phyloP scores from a whole-genome alignment of 805 yeast species.

The Wickerhamiella sorbophila region DNA sequence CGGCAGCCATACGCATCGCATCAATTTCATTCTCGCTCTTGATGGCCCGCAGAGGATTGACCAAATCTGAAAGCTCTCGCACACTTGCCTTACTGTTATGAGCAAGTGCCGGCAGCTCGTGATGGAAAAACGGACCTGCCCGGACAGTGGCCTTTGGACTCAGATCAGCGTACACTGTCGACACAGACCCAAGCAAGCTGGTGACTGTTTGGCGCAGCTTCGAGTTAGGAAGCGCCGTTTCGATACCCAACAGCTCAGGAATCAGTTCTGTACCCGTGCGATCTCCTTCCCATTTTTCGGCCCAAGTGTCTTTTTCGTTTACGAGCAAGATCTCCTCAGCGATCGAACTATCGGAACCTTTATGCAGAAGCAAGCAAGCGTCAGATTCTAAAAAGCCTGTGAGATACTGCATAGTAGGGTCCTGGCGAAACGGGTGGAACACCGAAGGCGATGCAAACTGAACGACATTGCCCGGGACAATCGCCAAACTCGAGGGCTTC shows the following conservation, averaged over 20 bases:
- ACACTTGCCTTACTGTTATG: constrained; percentile 1
- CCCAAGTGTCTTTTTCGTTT: constrained; percentile 61
- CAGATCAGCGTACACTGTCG: constrained; percentile 15
- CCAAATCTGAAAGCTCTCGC: constrained; percentile 12
- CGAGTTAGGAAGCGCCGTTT: constrained; percentile 35
- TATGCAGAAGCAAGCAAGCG: constrained; percentile 41
- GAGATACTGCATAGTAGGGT: constrained; percentile 71
- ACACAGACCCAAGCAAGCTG: constrained; percentile 9
- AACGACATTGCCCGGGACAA: constrained; percentile 55
- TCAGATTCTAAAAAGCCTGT: constrained; percentile 92
- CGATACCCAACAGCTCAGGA: constrained; percentile 75
- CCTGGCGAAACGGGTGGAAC: constrained; percentile 84
- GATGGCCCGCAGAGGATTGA: constrained; percentile 34
- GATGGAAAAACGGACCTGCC: constrained; percentile 14
- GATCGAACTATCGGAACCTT: constrained; percentile 29
- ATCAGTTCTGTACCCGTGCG: constrained; percentile 81
- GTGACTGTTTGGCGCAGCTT: constrained; percentile 9
- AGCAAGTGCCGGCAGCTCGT: constrained; percentile 14
- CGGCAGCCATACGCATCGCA: constrained; percentile 71
- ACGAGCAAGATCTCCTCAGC: constrained; percentile 64
- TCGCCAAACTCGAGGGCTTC: constrained; percentile 52
- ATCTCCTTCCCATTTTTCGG: constrained; percentile 92
- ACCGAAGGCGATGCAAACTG: constrained; percentile 84
- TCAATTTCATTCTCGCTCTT: constrained; percentile 66
- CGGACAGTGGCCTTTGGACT: constrained; percentile 16